A percentile compares a stretch with the other conserved stretches of the same genome.
Evolutionary conservation across 805 yeast species (phyloP).

Genomic region (Lipomyces starkeyi): DNA sequence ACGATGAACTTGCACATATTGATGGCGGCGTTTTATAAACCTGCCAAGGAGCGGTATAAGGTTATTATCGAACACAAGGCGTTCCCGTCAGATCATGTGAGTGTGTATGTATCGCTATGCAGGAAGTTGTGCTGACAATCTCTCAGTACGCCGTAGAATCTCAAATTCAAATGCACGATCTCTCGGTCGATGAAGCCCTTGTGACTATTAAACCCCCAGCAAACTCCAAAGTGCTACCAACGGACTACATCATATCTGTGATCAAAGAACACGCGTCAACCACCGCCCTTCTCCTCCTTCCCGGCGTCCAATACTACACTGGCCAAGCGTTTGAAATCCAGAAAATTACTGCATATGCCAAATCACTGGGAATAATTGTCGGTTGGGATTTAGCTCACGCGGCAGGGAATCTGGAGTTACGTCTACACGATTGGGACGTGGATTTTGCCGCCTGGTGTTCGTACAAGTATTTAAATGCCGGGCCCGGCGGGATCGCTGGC

Average conservation of each 20-base stretch:
- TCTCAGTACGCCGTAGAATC: conserved; percentile 72
- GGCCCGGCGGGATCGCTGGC: conserved; percentile 94
- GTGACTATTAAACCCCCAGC: conserved; percentile 67
- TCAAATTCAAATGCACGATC: conserved; percentile 67
- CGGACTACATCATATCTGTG: conserved; percentile 63
- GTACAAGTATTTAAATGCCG: conserved; percentile 87
- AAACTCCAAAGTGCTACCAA: conserved; percentile 62
- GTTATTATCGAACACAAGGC: conserved; percentile 85
- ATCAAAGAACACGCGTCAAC: conserved; percentile 64
- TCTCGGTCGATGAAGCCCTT: conserved; percentile 59
- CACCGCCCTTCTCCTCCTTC: conserved; percentile 75
- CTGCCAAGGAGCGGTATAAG: conserved; percentile 60
- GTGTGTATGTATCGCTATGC: conserved; percentile 1
- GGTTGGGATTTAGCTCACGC: conserved; percentile 99
- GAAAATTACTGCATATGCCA: conserved; percentile 69
- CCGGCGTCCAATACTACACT: conserved; percentile 91
- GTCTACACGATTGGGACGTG: conserved; percentile 84
- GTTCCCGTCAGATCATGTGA: conserved; percentile 80
- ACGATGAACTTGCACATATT: conserved; percentile 82
- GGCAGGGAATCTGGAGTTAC: conserved; percentile 79
- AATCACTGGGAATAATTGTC: conserved; percentile 55
- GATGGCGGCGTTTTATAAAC: conserved; percentile 75
- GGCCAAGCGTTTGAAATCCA: conserved; percentile 85
- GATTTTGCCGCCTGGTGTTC: conserved; percentile 97
- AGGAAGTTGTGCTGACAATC: background rate